Base-by-base conservation (phyloP, 495 filamentous ascomycete genomes). In the Haplographium delicatum region DNA sequence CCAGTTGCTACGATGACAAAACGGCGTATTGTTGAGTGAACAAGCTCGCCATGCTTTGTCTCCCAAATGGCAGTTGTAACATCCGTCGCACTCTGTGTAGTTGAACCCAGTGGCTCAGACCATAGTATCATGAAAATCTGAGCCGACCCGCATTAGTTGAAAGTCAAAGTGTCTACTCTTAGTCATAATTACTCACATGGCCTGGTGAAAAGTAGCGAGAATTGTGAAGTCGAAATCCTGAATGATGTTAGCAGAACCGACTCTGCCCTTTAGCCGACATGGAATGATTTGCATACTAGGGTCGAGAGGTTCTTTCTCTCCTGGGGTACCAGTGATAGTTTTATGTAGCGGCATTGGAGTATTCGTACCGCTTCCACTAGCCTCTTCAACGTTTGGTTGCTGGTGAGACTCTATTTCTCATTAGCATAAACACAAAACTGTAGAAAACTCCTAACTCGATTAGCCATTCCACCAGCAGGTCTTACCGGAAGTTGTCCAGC, bases 41-140 rank as follows among this genome's bases (percentile, higher is more conserved):
- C 28, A 13, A 5, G 19, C 26, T 47, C 26, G 1, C 38, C 26
- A 8, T 51, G 23, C 6, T 9, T 16, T 10, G 18, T 16, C 2
- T 33, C 27, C 11, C 13, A 23, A 9, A 26, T 42, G 8, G 26
- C 20, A 19, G 37, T 16, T 10, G 52, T 55, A 7, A 27, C 45
- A 9, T 43, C 28, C 6, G 42, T 49, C 3, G 11, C 33, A 18
- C 15, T 28, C n/a, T n/a, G n/a, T n/a, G n/a, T n/a, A 15, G 11
- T 30, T 16, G 5, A 8, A 1, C 54, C 48, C 4, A 19, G 33
- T 7, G 58, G 58, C 25, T 61, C 58, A 15, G 40, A 47, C 58
- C 58, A 61, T 4, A 57, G 34, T 4, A 61, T 47, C 39, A 51
- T 61, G 54, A 61, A 54, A 2, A 60, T 50, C 58, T 59, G 8